Conservation (phyloP, 2,329 filamentous ascomycete genomes). For the Aspergillus quadrilineatus region DNA sequence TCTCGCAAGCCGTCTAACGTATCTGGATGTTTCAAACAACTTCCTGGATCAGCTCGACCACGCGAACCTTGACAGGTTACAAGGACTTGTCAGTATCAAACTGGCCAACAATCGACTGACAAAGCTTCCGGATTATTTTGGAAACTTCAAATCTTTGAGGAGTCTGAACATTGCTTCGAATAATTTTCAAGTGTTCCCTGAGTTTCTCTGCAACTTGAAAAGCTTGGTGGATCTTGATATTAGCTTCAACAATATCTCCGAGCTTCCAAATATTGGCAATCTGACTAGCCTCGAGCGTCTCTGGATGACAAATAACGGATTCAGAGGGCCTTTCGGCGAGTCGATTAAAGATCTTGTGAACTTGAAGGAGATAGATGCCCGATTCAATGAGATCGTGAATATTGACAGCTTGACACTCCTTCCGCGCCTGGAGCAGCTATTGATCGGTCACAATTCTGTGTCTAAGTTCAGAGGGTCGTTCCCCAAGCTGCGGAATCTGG, state of each 20-base stretch:
- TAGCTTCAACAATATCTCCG: slow-evolving; percentile 89
- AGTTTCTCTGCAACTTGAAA: slow-evolving; percentile 77
- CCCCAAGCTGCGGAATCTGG: slow-evolving; percentile 75
- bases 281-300: slow-evolving; percentile 80
- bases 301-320: slow-evolving; percentile 91
- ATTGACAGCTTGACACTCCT: slow-evolving; percentile 85
- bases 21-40: slow-evolving; percentile 94
- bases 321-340: slow-evolving; percentile 71
- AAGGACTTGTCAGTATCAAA: slow-evolving; percentile 80
- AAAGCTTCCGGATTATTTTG: slow-evolving; percentile 77
- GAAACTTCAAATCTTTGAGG: slow-evolving; percentile 72
- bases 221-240: slow-evolving; percentile 90
- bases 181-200: slow-evolving; percentile 78
- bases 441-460: slow-evolving; percentile 88
- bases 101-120: slow-evolving; percentile 89
- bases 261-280: slow-evolving; percentile 75
- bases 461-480: slow-evolving; percentile 91
- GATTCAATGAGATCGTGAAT: slow-evolving; percentile 85
- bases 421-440: slow-evolving; percentile 81
- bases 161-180: slow-evolving; percentile 93
- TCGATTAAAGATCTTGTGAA: slow-evolving; percentile 71
- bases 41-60: slow-evolving; percentile 82
- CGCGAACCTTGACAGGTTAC: slow-evolving; percentile 73
- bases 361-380: slow-evolving; percentile 87
- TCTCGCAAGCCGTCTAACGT: slow-evolving; percentile 76